Evolutionary conservation across 2,329 filamentous ascomycete genomes (phyloP), one percentile per base, ranked within the genome.

Genomic region (Penicillium sclerotiorum): DNA sequence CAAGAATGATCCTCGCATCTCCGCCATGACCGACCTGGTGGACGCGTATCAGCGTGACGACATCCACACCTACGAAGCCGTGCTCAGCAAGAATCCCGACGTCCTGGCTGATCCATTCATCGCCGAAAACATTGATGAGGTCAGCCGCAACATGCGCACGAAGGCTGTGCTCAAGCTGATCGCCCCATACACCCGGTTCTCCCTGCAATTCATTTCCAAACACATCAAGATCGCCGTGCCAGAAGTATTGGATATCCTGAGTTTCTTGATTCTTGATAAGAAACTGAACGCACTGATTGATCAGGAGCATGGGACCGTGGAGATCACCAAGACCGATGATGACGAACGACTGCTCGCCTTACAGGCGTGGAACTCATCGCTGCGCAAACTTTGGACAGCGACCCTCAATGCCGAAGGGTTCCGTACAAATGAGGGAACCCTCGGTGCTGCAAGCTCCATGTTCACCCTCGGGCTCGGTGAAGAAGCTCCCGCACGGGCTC

Each of bases 101-200:
- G 86, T 99, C 21, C 80, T 97, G 32, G 85, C 87, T 11, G 94
- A 99, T 69, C 86, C 89, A 0, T 99, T 97, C 75, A 99, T 99
- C 62, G 93, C 93, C 22, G 94, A 97, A 74, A 97, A 99, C 69
- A 99, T 99, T 61, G 94, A 97, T 71, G 94, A 99, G 74, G 93
- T 99, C 49, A 99, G 93, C 45, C 89, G 94, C 36, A 96, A 94
- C 72, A 96, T 99, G 88, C 89, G 94, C 47, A 97, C 92, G 58
- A 96, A 96, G 78, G 93, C 92, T 1, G 86, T 97, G 8, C 77
- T 96, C 56, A 96, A 94, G 74, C 80, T 97, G 20, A 94, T 97
- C 56, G 91, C 91, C 4, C 94, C 94, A 0, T 99, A 97, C 77
- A 95, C 90, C 5, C 86, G 91, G 44, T 96, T 97, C 82, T 90